phyloP scores from a whole-genome alignment of 306 rosid genomes.

The Hippophae gyantsensis region DNA sequence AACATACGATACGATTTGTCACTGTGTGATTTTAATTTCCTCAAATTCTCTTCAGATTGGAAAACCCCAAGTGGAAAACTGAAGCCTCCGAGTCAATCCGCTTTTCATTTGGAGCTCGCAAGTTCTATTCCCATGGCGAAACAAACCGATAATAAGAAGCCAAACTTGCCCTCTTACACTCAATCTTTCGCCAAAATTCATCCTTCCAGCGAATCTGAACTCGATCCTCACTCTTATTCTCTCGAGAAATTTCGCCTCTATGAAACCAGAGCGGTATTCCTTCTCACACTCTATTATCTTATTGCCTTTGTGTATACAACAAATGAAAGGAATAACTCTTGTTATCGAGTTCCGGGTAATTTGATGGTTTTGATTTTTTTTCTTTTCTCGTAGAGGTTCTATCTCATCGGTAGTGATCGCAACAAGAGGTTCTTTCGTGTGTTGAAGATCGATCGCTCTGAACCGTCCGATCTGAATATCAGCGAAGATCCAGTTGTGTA shows the following conservation, averaged over 20 bases:
- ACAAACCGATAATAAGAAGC: conserved; percentile 34
- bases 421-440: conserved; percentile 66
- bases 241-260: conserved; percentile 81
- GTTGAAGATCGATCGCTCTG: conserved; percentile 89
- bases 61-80: too few relatives aligned
- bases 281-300: neutral
- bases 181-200: conserved; percentile 43
- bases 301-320: neutral
- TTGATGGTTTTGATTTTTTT: conserved; percentile 7
- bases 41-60: too few relatives aligned
- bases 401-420: conserved; percentile 79
- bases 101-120: neutral
- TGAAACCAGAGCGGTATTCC: conserved; percentile 73
- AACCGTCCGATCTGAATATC: conserved; percentile 66
- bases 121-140: conserved; percentile 31
- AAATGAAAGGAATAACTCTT: too few relatives aligned
- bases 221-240: conserved; percentile 58
- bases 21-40: too few relatives aligned
- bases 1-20: too few relatives aligned
- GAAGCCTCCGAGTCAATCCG: too few relatives aligned
- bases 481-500: conserved; percentile 84
- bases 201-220: conserved; percentile 55
- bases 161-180: conserved; percentile 17
- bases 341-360: neutral
- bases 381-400: conserved; percentile 44